These are phyloP conservation scores for Stephania cephalantha DNA, from an alignment of 164 flowering plant genomes.

Conservation along the genomic window DNA sequence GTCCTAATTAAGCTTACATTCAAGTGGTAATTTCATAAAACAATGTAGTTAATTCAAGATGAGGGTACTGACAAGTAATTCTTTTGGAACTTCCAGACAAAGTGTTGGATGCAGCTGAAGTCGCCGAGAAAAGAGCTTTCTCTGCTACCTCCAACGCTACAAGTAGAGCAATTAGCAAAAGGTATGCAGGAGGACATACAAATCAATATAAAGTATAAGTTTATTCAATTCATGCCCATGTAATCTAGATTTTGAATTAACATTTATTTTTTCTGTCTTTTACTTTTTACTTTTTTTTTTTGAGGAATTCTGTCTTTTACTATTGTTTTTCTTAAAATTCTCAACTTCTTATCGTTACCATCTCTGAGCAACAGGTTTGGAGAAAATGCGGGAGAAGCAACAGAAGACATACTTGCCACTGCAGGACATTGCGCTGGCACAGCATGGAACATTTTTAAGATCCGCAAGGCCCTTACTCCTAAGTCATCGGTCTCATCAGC, in stretches of 20 bases:
- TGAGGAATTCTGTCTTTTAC: background rate
- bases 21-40: no score
- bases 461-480: conserved; percentile 67
- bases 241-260: no score
- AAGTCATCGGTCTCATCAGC: conserved; percentile 43
- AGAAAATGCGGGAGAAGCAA: conserved; percentile 78
- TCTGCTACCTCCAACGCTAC: conserved; percentile 62
- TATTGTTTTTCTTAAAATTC: background rate
- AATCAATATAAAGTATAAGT: background rate
- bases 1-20: no score
- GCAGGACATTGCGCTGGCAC: conserved; percentile 67
- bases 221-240: background rate
- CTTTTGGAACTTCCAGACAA: conserved; percentile 26
- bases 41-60: background rate
- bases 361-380: conserved; percentile 44
- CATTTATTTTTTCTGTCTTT: background rate
- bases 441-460: conserved; percentile 81
- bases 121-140: conserved; percentile 70
- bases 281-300: background rate
- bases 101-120: conserved; percentile 77
- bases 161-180: conserved; percentile 48
- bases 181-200: conserved; percentile 31
- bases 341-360: background rate
- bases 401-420: conserved; percentile 69
- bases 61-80: background rate